phyloP scores from a whole-genome alignment of 768 basidiomycete genomes.

The Galerina marginata region DNA sequence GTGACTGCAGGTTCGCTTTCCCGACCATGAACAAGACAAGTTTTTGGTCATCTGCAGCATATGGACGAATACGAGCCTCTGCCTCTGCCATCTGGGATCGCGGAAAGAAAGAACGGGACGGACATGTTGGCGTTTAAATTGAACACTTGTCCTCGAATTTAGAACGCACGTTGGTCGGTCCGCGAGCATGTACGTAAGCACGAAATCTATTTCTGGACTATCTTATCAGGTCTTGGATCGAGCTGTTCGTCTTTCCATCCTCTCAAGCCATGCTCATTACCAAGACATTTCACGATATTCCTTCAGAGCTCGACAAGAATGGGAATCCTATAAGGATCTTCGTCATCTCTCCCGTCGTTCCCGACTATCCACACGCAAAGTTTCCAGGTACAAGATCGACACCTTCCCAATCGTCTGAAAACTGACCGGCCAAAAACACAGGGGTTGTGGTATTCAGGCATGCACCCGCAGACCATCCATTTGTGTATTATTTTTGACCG shows the following conservation, averaged over 20 bases:
- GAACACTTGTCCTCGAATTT: not conserved
- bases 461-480: not conserved
- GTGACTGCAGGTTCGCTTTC: conserved; percentile 67
- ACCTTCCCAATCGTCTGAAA: not conserved
- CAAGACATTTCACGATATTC: conserved; percentile 78
- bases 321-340: conserved; percentile 79
- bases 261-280: conserved; percentile 74
- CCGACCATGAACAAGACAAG: conserved; percentile 67
- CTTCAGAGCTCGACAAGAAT: conserved; percentile 63
- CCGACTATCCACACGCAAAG: conserved; percentile 87
- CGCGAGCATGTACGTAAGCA: conserved; percentile 3
- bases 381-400: conserved; percentile 70
- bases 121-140: conserved; percentile 7
- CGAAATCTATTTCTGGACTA: conserved; percentile 10
- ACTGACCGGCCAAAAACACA: conserved; percentile 29
- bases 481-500: not conserved
- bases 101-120: conserved; percentile 5
- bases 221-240: conserved; percentile 6
- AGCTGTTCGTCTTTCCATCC: conserved; percentile 5
- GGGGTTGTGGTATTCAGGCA: conserved; percentile 87
- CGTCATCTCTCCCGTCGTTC: conserved; percentile 78
- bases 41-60: conserved; percentile 57
- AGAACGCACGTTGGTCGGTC: conserved; percentile 19
- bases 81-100: conserved; percentile 39
- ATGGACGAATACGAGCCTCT: conserved; percentile 59